Conservation (phyloP, 2,329 filamentous ascomycete genomes). For the Albifimbria verrucaria region DNA sequence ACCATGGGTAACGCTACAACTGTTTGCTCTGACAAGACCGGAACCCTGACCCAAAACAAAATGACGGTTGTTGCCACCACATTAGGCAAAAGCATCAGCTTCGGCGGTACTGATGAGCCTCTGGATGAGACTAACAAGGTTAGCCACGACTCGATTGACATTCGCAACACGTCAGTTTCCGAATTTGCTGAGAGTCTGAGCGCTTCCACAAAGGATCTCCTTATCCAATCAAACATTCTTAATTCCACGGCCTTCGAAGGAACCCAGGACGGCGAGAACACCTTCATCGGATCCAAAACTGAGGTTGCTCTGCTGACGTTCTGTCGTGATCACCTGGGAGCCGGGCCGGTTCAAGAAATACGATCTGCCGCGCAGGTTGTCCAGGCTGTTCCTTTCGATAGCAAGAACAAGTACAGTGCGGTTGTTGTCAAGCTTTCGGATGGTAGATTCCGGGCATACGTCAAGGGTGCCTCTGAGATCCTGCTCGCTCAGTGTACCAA, state of each 20-base stretch:
- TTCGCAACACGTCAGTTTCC: neutral
- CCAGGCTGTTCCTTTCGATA: slow-evolving; percentile 52
- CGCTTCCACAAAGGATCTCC: slow-evolving; percentile 24
- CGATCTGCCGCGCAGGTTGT: slow-evolving; percentile 40
- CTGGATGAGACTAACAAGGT: slow-evolving; percentile 5
- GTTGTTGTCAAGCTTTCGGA: slow-evolving; percentile 40
- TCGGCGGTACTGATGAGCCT: slow-evolving; percentile 16
- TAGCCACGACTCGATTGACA: neutral
- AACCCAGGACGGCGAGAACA: slow-evolving; percentile 34
- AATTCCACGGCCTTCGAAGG: slow-evolving; percentile 56
- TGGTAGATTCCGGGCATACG: slow-evolving; percentile 39
- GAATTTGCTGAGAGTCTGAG: neutral
- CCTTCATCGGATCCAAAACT: slow-evolving; percentile 52
- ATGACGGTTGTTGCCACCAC: slow-evolving; percentile 21
- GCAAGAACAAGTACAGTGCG: slow-evolving; percentile 51
- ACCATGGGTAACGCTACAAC: slow-evolving; percentile 69
- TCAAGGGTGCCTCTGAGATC: slow-evolving; percentile 57
- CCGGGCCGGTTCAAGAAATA: slow-evolving; percentile 39
- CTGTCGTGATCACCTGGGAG: slow-evolving; percentile 44
- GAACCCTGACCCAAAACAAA: slow-evolving; percentile 21
- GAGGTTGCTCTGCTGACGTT: slow-evolving; percentile 50
- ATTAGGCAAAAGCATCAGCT: slow-evolving; percentile 5
- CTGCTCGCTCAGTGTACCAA: slow-evolving; percentile 38
- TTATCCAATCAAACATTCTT: slow-evolving; percentile 45
- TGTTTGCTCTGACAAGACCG: slow-evolving; percentile 64